Percentiles rank a stretch among this genome's conserved stretches.
phyloP scores from a whole-genome alignment of 257 asterid species.

The Solanum neorickii region DNA sequence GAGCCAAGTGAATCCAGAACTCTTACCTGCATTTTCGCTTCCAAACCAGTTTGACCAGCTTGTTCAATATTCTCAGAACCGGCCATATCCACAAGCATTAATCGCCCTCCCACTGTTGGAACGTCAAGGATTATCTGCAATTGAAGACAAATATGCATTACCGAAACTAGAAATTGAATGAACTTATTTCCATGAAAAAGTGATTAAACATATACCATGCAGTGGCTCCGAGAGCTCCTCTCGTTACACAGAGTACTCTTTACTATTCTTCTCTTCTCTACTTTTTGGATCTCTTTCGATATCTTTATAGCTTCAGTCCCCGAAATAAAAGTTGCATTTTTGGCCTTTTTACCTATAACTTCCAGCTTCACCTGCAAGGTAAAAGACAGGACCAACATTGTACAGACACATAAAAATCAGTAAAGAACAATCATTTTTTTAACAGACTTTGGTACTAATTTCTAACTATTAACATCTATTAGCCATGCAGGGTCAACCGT shows the following conservation, averaged over 20 bases:
- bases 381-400: background rate
- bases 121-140: slow-evolving; percentile 78
- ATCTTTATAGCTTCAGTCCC: slow-evolving; percentile 92
- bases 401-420: background rate
- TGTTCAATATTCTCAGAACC: slow-evolving; percentile 98
- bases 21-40: slow-evolving; percentile 86
- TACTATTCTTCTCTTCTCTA: slow-evolving; percentile 86
- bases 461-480: background rate
- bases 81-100: slow-evolving; percentile 98
- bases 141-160: background rate
- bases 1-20: background rate
- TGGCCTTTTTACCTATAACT: slow-evolving; percentile 91
- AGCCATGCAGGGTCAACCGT: background rate
- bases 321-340: slow-evolving; percentile 73
- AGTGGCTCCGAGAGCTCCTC: slow-evolving; percentile 91
- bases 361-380: slow-evolving; percentile 58
- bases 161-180: background rate
- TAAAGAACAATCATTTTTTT: background rate
- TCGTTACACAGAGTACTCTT: slow-evolving; percentile 89
- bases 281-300: slow-evolving; percentile 83
- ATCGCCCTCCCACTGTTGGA: slow-evolving; percentile 90
- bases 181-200: background rate
- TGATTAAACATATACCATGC: slow-evolving; percentile 48
- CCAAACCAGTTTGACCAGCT: slow-evolving; percentile 86
- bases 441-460: background rate